Evolutionary conservation across 2,329 filamentous ascomycete species (phyloP), one percentile per base, ranked within the genome.

Genomic region (Macrophomina tecta): DNA sequence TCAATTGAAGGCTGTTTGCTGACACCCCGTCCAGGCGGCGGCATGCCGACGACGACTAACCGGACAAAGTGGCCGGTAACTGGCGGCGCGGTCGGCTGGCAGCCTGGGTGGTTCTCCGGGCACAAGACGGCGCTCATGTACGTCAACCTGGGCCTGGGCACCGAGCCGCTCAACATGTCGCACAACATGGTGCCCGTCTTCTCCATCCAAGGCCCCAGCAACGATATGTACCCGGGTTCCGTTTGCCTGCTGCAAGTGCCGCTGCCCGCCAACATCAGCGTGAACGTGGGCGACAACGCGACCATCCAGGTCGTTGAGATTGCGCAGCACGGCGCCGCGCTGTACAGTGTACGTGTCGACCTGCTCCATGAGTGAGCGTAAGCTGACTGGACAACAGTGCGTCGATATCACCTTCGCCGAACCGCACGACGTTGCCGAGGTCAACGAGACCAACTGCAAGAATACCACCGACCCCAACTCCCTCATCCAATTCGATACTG

Each of bases 91-190:
- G 75, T 99, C 68, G 87, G 93, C 60, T 86, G 97, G 73, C 94
- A 98, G 76, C 95, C 95, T 0, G 95, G 94, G 74, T 98, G 95
- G 95, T 97, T 97, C 83, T 89, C 90, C 67, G 95, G 95, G 70
- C 95, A 98, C 78, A 79, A 86, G 42, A 90, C 88, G 5, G 94
- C 93, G 18, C 87, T 93, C 73, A 85, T 97, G 76, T 97, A 97
- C 81, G 83, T 98, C 81, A 98, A 98, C 82, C 85, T 98, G 65
- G 95, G 95, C 71, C 88, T 94, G 70, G 93, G 92, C 70, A 92
- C 86, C 40, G 88, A 91, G 7, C 94, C 95, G 0, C 79, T 81
- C 6, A 98, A 98, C 84, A 96, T 96, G 90, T 96, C 92, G 70
- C 88, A 91, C 77, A 84, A 88, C 28, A 95, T 97, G 87, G 81